Conservation (phyloP, 257 asterid genomes). For the Solanum neorickii region DNA sequence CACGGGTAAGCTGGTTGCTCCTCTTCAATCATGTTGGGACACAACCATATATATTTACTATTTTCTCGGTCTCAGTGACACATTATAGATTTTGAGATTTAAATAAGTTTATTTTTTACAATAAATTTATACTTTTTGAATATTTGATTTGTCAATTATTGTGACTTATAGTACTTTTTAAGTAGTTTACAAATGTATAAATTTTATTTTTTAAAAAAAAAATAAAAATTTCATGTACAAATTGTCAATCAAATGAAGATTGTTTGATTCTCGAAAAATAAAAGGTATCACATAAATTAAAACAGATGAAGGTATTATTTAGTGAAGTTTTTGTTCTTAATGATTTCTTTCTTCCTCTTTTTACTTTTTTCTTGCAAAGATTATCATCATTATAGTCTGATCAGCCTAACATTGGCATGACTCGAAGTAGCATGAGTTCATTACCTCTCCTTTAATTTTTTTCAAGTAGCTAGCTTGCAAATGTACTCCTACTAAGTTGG, state of each 20-base stretch:
- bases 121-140: too few relatives aligned
- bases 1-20: constrained; percentile 17
- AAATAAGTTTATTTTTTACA: too few relatives aligned
- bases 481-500: not conserved
- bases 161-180: too few relatives aligned
- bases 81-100: too few relatives aligned
- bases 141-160: too few relatives aligned
- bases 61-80: too few relatives aligned
- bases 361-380: not conserved
- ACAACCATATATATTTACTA: not conserved
- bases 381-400: not conserved
- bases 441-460: not conserved
- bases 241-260: too few relatives aligned
- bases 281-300: too few relatives aligned
- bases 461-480: not conserved
- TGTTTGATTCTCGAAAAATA: too few relatives aligned
- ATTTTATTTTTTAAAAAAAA: too few relatives aligned
- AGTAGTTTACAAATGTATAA: too few relatives aligned
- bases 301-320: not conserved
- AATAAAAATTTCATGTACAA: too few relatives aligned
- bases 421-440: not conserved
- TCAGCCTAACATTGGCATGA: not conserved
- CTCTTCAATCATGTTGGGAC: not conserved
- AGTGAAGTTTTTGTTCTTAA: not conserved
- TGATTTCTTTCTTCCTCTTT: not conserved